These are phyloP conservation scores for Hammondia hammondi DNA, from an alignment of 169 alveolate genomes.

Conservation along the genomic window DNA sequence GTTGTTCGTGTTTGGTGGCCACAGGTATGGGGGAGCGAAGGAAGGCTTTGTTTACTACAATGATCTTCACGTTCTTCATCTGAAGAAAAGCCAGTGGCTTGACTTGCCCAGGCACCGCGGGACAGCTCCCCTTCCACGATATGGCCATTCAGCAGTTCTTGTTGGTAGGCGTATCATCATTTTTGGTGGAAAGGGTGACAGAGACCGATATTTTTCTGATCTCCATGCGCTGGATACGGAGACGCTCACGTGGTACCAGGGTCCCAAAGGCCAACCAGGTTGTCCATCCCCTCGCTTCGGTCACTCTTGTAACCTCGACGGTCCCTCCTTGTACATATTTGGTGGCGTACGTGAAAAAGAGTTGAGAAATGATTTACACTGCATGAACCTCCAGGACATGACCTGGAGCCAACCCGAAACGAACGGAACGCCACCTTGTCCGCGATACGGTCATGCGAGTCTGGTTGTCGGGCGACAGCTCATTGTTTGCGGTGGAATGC, in stretches of 20 bases:
- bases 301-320: slow-evolving; percentile 86
- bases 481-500: slow-evolving; percentile 88
- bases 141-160: slow-evolving; percentile 88
- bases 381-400: slow-evolving; percentile 87
- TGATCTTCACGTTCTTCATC: slow-evolving; percentile 89
- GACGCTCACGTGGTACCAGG: slow-evolving; percentile 77
- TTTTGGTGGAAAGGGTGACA: slow-evolving; percentile 91
- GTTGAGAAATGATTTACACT: slow-evolving; percentile 85
- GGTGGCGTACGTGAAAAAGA: slow-evolving; percentile 91
- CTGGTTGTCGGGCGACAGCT: slow-evolving; percentile 86
- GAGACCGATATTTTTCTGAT: slow-evolving; percentile 77
- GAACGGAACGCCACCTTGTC: slow-evolving; percentile 89
- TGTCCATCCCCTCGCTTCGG: slow-evolving; percentile 90
- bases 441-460: slow-evolving; percentile 90
- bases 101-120: slow-evolving; percentile 83
- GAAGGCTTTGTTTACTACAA: slow-evolving; percentile 88
- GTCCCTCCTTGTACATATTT: slow-evolving; percentile 87
- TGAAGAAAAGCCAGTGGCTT: slow-evolving; percentile 86
- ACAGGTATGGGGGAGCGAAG: slow-evolving; percentile 76
- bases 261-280: slow-evolving; percentile 85
- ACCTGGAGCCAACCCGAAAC: slow-evolving; percentile 86
- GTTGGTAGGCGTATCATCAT: slow-evolving; percentile 89
- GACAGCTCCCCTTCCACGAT: slow-evolving; percentile 90
- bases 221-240: slow-evolving; percentile 31
- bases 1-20: slow-evolving; percentile 91